Conservation (phyloP, 179 eudicot species). For the Silene coronaria region DNA sequence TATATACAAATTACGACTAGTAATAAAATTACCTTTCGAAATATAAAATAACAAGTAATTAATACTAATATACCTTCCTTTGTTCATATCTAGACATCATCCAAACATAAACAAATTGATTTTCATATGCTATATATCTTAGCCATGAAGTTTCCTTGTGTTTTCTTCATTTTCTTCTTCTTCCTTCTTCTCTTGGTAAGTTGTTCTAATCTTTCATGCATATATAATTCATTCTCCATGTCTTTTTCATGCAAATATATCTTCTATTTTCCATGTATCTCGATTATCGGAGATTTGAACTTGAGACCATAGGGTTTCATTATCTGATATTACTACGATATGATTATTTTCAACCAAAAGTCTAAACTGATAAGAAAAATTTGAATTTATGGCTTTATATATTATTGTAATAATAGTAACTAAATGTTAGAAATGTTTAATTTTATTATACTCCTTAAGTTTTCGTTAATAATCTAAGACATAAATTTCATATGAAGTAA, state of each 20-base stretch:
- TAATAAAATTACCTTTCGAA: background rate
- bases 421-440: too few species aligned
- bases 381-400: too few species aligned
- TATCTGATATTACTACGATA: too few species aligned
- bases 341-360: too few species aligned
- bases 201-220: background rate
- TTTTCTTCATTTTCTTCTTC: constrained; percentile 30
- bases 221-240: background rate
- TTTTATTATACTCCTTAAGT: too few species aligned
- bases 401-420: too few species aligned
- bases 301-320: too few species aligned
- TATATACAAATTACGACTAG: constrained; percentile 3
- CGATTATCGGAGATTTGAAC: too few species aligned
- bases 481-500: too few species aligned
- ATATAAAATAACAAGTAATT: constrained; percentile 7
- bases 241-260: background rate
- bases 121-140: background rate
- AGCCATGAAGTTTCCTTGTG: constrained; percentile 37
- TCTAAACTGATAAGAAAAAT: too few species aligned
- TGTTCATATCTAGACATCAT: constrained; percentile 12
- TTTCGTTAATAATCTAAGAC: too few species aligned
- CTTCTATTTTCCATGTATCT: too few species aligned
- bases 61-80: background rate
- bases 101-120: background rate
- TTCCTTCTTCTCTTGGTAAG: constrained; percentile 33